A percentile compares a stretch with the other conserved stretches of the same genome.
Evolutionary conservation across 2,329 filamentous ascomycete genomes (phyloP).

Genomic region (Xylaria sp.): DNA sequence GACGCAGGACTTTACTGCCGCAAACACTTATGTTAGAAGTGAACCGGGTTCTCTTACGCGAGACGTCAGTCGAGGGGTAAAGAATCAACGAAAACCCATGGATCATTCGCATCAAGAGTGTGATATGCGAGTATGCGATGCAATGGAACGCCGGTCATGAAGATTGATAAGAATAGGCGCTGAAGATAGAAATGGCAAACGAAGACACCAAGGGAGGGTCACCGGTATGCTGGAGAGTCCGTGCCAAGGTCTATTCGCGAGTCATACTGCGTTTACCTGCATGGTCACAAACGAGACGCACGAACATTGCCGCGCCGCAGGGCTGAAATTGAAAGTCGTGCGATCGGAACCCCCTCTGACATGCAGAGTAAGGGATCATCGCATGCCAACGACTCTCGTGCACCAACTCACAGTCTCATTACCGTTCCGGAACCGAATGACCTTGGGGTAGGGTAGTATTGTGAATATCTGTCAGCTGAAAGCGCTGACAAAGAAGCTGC

Average conservation of each 20-base stretch:
- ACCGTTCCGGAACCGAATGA: slow-evolving; percentile 26
- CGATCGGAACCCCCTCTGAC: slow-evolving; percentile 33
- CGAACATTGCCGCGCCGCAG: slow-evolving; percentile 31
- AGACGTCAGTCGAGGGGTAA: not conserved
- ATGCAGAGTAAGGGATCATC: slow-evolving; percentile 22
- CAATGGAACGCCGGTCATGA: slow-evolving; percentile 18
- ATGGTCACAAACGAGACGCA: slow-evolving; percentile 6
- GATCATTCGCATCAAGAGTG: not conserved
- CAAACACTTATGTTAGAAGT: not conserved
- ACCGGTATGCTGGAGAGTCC: slow-evolving; percentile 15
- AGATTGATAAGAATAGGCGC: slow-evolving; percentile 14
- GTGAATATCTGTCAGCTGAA: slow-evolving; percentile 19
- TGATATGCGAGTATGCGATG: slow-evolving; percentile 10
- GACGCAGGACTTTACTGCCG: not conserved
- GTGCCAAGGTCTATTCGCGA: slow-evolving; percentile 18
- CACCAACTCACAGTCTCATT: slow-evolving; percentile 20
- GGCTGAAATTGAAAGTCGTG: slow-evolving; percentile 35
- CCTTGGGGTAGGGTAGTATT: slow-evolving; percentile 20
- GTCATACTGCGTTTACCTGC: slow-evolving; percentile 13
- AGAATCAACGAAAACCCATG: slow-evolving; percentile 3
- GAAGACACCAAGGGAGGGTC: slow-evolving; percentile 12
- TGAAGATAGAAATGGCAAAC: slow-evolving; percentile 13
- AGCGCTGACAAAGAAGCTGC: slow-evolving; percentile 26
- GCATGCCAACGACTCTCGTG: slow-evolving; percentile 19
- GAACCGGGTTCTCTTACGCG: not conserved